Evolutionary conservation across 2,329 filamentous ascomycete genomes (phyloP).

Genomic region (Orbilia brochopaga): DNA sequence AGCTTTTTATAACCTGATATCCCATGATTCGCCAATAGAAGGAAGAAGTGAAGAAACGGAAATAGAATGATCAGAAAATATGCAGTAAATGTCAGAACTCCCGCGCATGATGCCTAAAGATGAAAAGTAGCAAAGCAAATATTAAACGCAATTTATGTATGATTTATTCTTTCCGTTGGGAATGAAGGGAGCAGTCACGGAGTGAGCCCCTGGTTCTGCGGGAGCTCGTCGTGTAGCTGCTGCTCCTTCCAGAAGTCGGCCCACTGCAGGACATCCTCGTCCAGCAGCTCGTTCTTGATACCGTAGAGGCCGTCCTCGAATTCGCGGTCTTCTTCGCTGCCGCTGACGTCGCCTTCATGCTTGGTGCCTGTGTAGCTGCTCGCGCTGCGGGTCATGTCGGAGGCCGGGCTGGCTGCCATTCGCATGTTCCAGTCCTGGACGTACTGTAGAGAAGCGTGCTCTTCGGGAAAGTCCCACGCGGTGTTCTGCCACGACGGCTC

Average conservation of each 20-base stretch:
- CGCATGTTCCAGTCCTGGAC: slow-evolving; percentile 49
- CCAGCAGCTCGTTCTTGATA: slow-evolving; percentile 50
- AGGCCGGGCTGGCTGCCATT: slow-evolving; percentile 45
- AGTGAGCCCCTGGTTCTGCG: slow-evolving; percentile 48
- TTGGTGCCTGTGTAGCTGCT: slow-evolving; percentile 47
- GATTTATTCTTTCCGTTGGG: slow-evolving; percentile 9
- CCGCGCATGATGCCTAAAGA: slow-evolving; percentile 44
- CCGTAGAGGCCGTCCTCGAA: slow-evolving; percentile 50
- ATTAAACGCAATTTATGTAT: slow-evolving; percentile 38
- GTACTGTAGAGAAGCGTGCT: slow-evolving; percentile 48
- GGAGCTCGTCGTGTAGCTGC: slow-evolving; percentile 46
- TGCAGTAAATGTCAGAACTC: slow-evolving; percentile 33
- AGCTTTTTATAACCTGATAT: slow-evolving; percentile 49
- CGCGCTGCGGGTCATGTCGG: slow-evolving; percentile 48
- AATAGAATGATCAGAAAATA: slow-evolving; percentile 8
- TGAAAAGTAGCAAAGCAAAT: slow-evolving; percentile 12
- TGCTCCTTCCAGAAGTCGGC: slow-evolving; percentile 50
- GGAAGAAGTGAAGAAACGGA: slow-evolving; percentile 11
- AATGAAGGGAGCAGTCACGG: slow-evolving; percentile 23
- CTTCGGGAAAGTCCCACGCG: slow-evolving; percentile 44
- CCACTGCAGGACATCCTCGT: slow-evolving; percentile 48
- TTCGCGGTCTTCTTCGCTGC: slow-evolving; percentile 50
- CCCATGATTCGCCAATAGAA: slow-evolving; percentile 42
- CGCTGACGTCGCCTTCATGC: slow-evolving; percentile 45
- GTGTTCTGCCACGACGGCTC: slow-evolving; percentile 48